phyloP scores from a whole-genome alignment of 2,329 filamentous ascomycete genomes.

The Monilinia aucupariae region DNA sequence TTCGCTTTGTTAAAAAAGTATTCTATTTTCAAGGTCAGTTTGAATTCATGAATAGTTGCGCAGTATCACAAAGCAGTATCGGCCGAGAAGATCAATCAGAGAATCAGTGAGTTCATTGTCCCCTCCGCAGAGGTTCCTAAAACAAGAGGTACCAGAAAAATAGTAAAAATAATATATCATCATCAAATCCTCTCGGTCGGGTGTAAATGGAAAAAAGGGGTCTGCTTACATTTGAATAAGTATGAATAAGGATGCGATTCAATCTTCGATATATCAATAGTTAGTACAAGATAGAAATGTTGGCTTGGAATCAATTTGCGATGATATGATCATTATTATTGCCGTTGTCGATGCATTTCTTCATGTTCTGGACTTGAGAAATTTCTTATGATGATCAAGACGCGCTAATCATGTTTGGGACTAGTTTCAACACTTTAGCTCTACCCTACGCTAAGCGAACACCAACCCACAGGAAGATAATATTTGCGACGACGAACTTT shows the following conservation, averaged over 20 bases:
- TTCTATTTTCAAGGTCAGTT: slow-evolving; percentile 3
- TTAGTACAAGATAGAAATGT: not conserved
- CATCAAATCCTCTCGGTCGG: slow-evolving; percentile 41
- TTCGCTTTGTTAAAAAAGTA: not conserved
- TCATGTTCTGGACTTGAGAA: not conserved
- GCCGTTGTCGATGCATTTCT: not conserved
- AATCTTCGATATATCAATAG: not conserved
- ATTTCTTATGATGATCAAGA: not conserved
- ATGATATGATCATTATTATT: not conserved
- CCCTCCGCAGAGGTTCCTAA: slow-evolving; percentile 58
- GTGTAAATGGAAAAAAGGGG: not conserved
- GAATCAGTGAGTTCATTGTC: slow-evolving; percentile 79
- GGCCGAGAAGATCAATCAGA: slow-evolving; percentile 52
- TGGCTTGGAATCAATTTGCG: not conserved
- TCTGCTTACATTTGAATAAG: slow-evolving; percentile 9
- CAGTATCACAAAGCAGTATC: not conserved
- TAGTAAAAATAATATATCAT: slow-evolving; percentile 64
- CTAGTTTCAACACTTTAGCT: not conserved
- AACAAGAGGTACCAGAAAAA: slow-evolving; percentile 99
- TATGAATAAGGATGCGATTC: not conserved
- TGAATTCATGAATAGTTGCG: not conserved
- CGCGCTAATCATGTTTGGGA: not conserved
- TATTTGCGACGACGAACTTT: slow-evolving; percentile 14
- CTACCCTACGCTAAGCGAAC: slow-evolving; percentile 14
- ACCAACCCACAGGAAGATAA: slow-evolving; percentile 4